A percentile compares a stretch with the other conserved stretches of the same genome.
Conservation (phyloP, 768 basidiomycete genomes). For the Hygrocybe coccinea region DNA sequence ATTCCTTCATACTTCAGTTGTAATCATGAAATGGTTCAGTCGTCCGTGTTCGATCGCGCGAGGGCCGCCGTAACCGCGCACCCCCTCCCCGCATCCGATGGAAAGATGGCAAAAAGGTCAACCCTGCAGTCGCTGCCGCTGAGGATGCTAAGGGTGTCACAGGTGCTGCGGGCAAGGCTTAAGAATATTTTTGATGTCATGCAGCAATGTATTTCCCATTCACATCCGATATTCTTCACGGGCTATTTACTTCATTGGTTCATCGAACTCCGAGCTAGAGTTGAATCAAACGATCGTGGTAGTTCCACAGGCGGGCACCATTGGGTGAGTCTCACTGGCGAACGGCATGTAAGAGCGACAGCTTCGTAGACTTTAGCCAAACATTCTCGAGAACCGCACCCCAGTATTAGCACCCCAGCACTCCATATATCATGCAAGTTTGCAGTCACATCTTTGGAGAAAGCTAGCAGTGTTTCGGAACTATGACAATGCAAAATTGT, state of each 20-base stretch:
- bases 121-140: constrained; percentile 90
- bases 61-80: constrained; percentile 94
- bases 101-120: constrained; percentile 95
- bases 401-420: no score
- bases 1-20: constrained; percentile 1
- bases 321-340: no score
- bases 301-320: no score
- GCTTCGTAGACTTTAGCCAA: no score
- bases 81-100: constrained; percentile 94
- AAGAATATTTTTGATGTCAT: not conserved
- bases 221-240: not conserved
- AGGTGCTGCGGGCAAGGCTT: constrained; percentile 46
- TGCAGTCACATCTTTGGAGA: no score
- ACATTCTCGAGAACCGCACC: no score
- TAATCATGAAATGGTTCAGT: constrained; percentile 45
- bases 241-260: not conserved
- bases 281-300: no score
- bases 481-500: constrained; percentile 28
- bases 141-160: constrained; percentile 74
- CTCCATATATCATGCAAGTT: no score
- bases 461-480: not conserved
- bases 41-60: constrained; percentile 94
- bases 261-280: no score
- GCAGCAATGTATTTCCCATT: not conserved
- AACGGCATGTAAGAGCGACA: no score